Evolutionary conservation across 1,284 basidiomycete species (phyloP), one percentile per base, ranked within the genome.

Genomic region (Boletus holoroseus): DNA sequence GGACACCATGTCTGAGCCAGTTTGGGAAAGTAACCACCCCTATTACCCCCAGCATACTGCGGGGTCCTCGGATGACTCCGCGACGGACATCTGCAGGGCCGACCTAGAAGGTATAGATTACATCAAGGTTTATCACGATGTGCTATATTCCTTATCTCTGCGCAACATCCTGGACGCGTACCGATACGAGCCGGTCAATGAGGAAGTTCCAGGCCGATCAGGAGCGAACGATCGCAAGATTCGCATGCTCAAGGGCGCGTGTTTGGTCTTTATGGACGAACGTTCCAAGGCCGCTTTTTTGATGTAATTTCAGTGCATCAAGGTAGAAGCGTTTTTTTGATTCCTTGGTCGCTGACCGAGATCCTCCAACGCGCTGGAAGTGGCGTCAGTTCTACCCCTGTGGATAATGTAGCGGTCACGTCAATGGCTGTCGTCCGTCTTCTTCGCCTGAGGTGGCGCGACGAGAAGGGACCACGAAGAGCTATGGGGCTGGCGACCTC

Each of bases 61-160:
- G 49, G 51, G 38, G 22, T 47, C 54, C 22, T 51, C 41, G 26
- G 47, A 55, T 30, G 36, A 24, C 32, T 51, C 57, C 45, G 37
- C 55, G 38, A 39, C 51, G 48, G 53, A 56, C 51, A 53, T 57
- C 34, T 50, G 45, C 53, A 54, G 53, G 42, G 38, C 55, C 8
- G 56, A 61, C 15, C 54, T 78, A 28, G 64, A 65, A 26, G 57
- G 55, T 3, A 60, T 72, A 34, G 81, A 83, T 57, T 71, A 81
- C 58, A 74, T 86, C 69, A 83, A 82, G 62, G 61, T 86, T 20
- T 82, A 81, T 62, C 81, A 83, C 58, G 80, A 82, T 55, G 71
- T 73, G 16, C 54, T 59, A 20, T 71, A 74, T 52, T 72, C 78
- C 15, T 71, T 79, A 66, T 63, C 68, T 51, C 57, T 85, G 7